These are phyloP conservation scores for Cudoniella acicularis DNA, from an alignment of 495 filamentous ascomycete genomes.

Conservation along the genomic window DNA sequence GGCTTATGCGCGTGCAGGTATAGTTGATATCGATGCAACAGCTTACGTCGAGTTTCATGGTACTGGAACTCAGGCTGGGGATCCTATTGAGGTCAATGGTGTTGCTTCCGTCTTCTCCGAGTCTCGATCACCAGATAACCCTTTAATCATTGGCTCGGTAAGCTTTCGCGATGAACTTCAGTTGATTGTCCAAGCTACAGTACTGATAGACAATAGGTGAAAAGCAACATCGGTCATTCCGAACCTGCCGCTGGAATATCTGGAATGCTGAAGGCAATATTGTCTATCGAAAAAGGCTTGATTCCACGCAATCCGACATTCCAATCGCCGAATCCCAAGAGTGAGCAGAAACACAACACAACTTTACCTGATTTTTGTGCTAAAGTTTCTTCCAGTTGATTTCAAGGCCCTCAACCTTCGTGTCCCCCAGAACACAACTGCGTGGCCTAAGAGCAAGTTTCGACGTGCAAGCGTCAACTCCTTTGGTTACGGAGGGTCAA, in stretches of 20 bases:
- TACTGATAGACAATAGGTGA: conserved; percentile 14
- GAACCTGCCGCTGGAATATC: conserved; percentile 55
- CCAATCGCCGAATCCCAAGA: conserved; percentile 29
- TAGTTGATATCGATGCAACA: conserved; percentile 2
- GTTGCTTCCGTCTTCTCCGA: conserved; percentile 32
- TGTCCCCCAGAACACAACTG: neutral
- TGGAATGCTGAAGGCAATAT: conserved; percentile 51
- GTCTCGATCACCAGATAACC: conserved; percentile 6
- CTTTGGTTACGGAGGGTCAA: conserved; percentile 59
- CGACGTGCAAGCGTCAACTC: conserved; percentile 16
- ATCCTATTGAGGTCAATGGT: conserved; percentile 43
- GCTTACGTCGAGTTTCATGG: conserved; percentile 22
- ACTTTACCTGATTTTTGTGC: too few relatives aligned
- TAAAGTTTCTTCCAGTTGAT: too few relatives aligned
- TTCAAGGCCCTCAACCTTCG: conserved; percentile 32
- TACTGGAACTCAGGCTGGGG: conserved; percentile 35
- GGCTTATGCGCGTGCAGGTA: conserved; percentile 42
- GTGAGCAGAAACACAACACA: conserved; percentile 22
- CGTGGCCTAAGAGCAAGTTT: conserved; percentile 4
- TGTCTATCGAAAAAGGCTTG: conserved; percentile 54
- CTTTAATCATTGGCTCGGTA: conserved; percentile 45
- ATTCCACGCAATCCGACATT: conserved; percentile 41
- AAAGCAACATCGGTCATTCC: conserved; percentile 34
- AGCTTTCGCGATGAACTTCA: too few relatives aligned
- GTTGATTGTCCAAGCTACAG: too few relatives aligned